Evolutionary conservation across 164 flowering plant genomes (phyloP).

Genomic region (Piper longum): DNA sequence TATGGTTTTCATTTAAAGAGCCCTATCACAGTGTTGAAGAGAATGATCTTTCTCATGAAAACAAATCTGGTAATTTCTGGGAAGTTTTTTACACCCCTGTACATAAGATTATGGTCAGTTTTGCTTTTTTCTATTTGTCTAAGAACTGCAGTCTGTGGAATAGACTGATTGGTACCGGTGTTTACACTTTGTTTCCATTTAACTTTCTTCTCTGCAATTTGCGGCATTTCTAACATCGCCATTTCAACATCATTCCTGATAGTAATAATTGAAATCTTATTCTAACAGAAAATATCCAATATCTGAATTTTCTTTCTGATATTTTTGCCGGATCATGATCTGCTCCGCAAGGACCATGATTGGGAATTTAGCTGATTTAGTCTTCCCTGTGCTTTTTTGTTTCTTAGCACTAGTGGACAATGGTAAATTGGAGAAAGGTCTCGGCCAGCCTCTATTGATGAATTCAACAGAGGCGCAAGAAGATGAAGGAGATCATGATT

Average conservation of each 20-base stretch:
- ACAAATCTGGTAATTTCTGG: conserved; percentile 12
- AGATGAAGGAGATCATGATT: conserved; percentile 37
- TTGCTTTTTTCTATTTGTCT: neutral
- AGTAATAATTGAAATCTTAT: no score
- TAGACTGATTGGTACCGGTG: no score
- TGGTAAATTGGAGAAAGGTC: conserved; percentile 31
- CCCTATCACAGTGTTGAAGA: conserved; percentile 19
- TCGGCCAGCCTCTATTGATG: conserved; percentile 34
- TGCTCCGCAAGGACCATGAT: no score
- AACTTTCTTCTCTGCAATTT: no score
- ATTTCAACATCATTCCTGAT: no score
- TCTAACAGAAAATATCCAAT: no score
- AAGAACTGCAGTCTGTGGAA: no score
- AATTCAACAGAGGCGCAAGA: conserved; percentile 21
- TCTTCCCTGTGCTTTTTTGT: neutral
- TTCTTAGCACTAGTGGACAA: conserved; percentile 15
- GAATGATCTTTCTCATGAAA: conserved; percentile 7
- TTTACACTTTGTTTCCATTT: no score
- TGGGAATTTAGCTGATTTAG: no score
- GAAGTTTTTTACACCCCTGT: neutral
- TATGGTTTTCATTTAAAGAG: conserved; percentile 35
- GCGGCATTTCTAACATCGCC: no score
- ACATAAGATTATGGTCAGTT: neutral
- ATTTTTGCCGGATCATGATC: neutral
- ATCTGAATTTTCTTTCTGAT: no score